Evolutionary conservation across 768 basidiomycete genomes (phyloP).

Genomic region (Pisolithus orientalis): DNA sequence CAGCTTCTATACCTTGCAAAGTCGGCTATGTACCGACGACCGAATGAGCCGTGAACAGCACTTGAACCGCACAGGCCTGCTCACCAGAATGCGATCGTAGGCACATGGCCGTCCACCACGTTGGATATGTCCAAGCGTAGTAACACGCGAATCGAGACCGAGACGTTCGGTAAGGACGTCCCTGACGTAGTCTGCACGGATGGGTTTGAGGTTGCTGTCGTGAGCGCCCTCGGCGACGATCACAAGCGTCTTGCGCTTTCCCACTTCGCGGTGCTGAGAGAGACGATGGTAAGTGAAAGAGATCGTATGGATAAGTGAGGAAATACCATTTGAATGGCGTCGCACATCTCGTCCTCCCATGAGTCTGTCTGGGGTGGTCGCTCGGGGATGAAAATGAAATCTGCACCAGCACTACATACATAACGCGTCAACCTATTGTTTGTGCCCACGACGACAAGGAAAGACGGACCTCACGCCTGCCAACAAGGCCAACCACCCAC

Average conservation of each 20-base stretch:
- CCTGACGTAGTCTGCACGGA: constrained; percentile 87
- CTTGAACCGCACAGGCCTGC: constrained; percentile 12
- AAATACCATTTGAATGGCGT: constrained; percentile 69
- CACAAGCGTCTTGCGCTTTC: constrained; percentile 97
- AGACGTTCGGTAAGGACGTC: constrained; percentile 80
- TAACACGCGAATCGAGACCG: constrained; percentile 92
- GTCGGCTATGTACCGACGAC: constrained; percentile 59
- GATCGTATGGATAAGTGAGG: neutral
- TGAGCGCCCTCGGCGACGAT: constrained; percentile 97
- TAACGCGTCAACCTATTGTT: constrained; percentile 6
- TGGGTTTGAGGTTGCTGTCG: constrained; percentile 84
- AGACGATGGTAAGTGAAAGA: constrained; percentile 1
- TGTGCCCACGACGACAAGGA: neutral
- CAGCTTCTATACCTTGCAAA: constrained; percentile 92
- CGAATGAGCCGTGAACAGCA: constrained; percentile 2
- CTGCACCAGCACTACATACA: constrained; percentile 69
- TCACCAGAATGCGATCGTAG: constrained; percentile 83
- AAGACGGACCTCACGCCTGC: constrained; percentile 77
- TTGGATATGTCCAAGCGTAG: constrained; percentile 95
- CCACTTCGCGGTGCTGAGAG: constrained; percentile 75
- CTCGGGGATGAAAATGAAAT: constrained; percentile 98
- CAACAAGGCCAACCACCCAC: constrained; percentile 96
- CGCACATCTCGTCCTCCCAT: constrained; percentile 94
- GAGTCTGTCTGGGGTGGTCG: constrained; percentile 68
- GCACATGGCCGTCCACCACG: constrained; percentile 93